These are phyloP conservation scores for Thalassiosira profunda DNA, from an alignment of 108 stramenopile species.

Conservation along the genomic window DNA sequence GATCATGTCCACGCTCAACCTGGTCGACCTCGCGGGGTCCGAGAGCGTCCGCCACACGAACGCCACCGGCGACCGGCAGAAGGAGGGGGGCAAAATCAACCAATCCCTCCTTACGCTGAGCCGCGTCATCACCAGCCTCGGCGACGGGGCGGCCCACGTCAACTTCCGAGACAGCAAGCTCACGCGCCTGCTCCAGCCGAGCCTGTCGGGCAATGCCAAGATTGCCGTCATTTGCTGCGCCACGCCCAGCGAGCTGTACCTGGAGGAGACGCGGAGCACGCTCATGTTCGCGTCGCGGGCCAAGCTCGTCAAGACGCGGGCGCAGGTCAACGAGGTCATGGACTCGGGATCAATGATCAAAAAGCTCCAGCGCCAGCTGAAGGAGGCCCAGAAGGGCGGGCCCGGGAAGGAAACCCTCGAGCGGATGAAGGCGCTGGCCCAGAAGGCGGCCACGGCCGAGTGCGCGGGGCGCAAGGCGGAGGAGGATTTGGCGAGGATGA, in stretches of 20 bases:
- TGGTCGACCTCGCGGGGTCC: conserved; percentile 93
- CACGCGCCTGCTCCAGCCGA: conserved; percentile 98
- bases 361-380: conserved; percentile 78
- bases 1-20: conserved; percentile 83
- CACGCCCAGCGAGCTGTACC: conserved; percentile 81
- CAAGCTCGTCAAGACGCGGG: conserved; percentile 84
- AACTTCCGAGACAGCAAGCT: conserved; percentile 97
- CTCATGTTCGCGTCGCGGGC: conserved; percentile 95
- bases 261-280: conserved; percentile 97
- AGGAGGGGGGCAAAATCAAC: conserved; percentile 99
- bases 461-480: conserved; percentile 72
- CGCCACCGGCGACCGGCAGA: conserved; percentile 95
- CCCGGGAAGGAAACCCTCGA: conserved; percentile 28
- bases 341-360: conserved; percentile 79
- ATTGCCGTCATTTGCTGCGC: conserved; percentile 97
- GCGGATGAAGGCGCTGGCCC: conserved; percentile 51
- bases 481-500: conserved; percentile 73
- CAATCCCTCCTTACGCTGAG: conserved; percentile 96
- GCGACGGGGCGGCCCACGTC: conserved; percentile 71
- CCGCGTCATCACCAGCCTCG: conserved; percentile 98
- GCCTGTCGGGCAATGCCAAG: conserved; percentile 94
- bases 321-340: conserved; percentile 80
- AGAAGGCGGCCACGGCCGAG: conserved; percentile 66
- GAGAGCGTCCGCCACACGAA: conserved; percentile 95
- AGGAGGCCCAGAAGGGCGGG: conserved; percentile 44